Conservation (phyloP, 805 yeast genomes). For the Metschnikowia drakensbergensis region DNA sequence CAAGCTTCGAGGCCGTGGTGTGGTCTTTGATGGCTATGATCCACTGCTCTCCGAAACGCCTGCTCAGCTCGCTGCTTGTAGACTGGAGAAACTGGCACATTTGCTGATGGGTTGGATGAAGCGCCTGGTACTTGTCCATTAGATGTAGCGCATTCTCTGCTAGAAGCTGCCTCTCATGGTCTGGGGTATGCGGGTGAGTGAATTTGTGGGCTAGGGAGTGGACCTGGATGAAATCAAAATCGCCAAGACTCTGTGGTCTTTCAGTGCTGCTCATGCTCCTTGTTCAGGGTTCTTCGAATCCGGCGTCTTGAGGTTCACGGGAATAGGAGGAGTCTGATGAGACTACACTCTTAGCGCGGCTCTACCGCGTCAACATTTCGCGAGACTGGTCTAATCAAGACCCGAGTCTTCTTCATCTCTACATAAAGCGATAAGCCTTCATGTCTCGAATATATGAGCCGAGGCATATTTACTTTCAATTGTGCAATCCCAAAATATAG, state of each 20-base stretch:
- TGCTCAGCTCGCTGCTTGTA: not conserved
- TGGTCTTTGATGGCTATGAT: constrained; percentile 4
- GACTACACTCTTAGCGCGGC: not conserved
- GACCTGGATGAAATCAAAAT: constrained; percentile 9
- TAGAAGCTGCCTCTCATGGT: not conserved
- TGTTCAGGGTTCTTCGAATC: not conserved
- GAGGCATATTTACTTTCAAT: too few relatives aligned
- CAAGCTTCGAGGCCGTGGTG: constrained; percentile 5
- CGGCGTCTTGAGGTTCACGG: too few relatives aligned
- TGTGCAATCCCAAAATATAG: too few relatives aligned
- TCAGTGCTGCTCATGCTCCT: not conserved
- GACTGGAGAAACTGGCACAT: not conserved
- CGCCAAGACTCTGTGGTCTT: not conserved
- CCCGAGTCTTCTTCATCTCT: too few relatives aligned
- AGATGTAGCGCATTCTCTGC: constrained; percentile 16
- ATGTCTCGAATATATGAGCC: too few relatives aligned
- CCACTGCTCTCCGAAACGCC: constrained; percentile 11
- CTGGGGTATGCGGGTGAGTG: constrained; percentile 1
- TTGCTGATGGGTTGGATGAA: constrained; percentile 19
- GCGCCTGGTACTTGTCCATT: constrained; percentile 24
- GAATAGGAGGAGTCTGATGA: not conserved
- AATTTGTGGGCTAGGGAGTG: constrained; percentile 13
- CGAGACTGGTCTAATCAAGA: not conserved
- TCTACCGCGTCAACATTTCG: not conserved
- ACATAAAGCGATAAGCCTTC: not conserved